phyloP scores from a whole-genome alignment of 495 filamentous ascomycete species.

The Aspergillus leporis region DNA sequence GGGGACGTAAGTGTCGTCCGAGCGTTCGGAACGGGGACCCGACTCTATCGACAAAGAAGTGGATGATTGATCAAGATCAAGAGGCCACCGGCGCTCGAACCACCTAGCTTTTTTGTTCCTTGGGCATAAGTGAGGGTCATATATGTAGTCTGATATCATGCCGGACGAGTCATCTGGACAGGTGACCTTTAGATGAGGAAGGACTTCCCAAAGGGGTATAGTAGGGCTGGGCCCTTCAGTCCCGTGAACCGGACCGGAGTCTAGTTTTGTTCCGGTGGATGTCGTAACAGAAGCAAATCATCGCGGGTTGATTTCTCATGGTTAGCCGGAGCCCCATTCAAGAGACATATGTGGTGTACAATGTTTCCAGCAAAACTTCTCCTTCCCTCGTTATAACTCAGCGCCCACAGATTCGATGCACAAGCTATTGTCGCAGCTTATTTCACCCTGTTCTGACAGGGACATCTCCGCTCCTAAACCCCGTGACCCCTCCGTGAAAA shows the following conservation, averaged over 20 bases:
- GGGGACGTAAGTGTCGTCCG: neutral
- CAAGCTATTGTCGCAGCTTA: constrained; percentile 15
- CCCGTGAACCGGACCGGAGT: constrained; percentile 40
- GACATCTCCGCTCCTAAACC: constrained; percentile 16
- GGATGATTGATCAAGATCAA: neutral
- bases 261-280: constrained; percentile 27
- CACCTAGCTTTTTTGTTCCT: neutral
- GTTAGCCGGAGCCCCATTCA: constrained; percentile 10
- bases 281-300: constrained; percentile 38
- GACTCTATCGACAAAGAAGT: neutral
- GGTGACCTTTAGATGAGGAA: neutral
- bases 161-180: neutral
- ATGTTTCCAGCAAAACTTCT: constrained; percentile 12
- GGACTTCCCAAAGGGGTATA: constrained; percentile 34
- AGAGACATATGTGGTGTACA: constrained; percentile 1
- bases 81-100: neutral
- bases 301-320: constrained; percentile 38
- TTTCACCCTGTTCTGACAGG: constrained; percentile 26
- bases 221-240: constrained; percentile 37
- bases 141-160: neutral
- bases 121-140: neutral
- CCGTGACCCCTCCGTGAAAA: constrained; percentile 31
- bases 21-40: neutral
- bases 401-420: constrained; percentile 25
- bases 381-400: constrained; percentile 14